Base-by-base conservation (phyloP, 257 asterid species). In the Solanum clarkiae region DNA sequence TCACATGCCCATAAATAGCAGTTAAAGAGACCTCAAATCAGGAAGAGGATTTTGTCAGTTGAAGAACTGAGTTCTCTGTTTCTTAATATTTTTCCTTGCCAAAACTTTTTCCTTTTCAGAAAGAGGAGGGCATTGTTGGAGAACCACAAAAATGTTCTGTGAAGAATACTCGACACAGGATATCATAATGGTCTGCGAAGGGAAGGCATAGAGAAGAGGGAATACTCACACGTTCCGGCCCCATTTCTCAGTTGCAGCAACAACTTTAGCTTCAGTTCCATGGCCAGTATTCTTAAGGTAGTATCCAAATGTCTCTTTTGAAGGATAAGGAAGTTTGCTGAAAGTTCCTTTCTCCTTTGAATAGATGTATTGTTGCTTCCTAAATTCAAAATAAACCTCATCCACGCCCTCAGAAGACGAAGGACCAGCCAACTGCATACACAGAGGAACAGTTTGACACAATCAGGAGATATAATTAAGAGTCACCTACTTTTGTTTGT, bases 141-240 rank as follows among this genome's bases (percentile, higher is more conserved):
- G 32, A 60, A n/a, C 68, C 68, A 60, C 16, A 60, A 60, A 60
- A 60, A 60, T 72, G 53, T 20, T 12, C 16, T 74, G 42, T 75
- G 62, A 49, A 49, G 81, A 75, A 49, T 14, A 14, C 44, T 24
- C 26, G 42, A 47, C 15, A 49, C 12, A 6, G 81, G 45, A 75
- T 15, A 14, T 15, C 24, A 75, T 75, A 75, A 70, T 9, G 65
- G 29, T 53, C 63, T 79, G 47, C 77, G 56, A 80, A 85, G 57
- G 81, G 74, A 77, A 83, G 57, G 54, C 26, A 82, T 17, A 77
- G 84, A 86, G 80, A 29, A 84, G 84, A 80, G 82, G 47, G 75
- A 87, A 80, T 66, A 91, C 99, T 88, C 91, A 96, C 99, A 92
- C 94, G 87, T 96, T 96, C 84, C 98, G 93, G 88, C 99, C 99